Percentiles rank a stretch among this genome's conserved stretches.
Evolutionary conservation across 2,329 filamentous ascomycete species (phyloP).

Genomic region (Botryotinia convoluta): DNA sequence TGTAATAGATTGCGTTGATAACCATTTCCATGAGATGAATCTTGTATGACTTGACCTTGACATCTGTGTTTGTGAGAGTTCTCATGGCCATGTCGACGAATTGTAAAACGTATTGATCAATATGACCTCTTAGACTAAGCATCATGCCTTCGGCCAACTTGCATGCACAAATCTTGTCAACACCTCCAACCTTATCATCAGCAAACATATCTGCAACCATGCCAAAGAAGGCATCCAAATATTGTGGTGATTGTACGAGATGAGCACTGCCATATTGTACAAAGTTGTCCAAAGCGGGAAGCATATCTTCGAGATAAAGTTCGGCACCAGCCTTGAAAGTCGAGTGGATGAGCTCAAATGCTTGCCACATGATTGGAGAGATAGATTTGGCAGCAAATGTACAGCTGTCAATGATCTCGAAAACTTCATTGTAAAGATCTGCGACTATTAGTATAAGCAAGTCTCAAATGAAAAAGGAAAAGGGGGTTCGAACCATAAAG

Average conservation of each 20-base stretch:
- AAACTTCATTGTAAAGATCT: slow-evolving; percentile 97
- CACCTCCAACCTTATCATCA: slow-evolving; percentile 86
- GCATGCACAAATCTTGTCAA: slow-evolving; percentile 95
- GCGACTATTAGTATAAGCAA: slow-evolving; percentile 30
- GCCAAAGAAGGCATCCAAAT: slow-evolving; percentile 82
- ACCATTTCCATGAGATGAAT: slow-evolving; percentile 99
- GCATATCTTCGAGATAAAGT: slow-evolving; percentile 97
- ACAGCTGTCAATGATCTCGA: slow-evolving; percentile 99
- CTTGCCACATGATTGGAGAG: slow-evolving; percentile 96
- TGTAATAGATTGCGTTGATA: slow-evolving; percentile 98
- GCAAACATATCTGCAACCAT: slow-evolving; percentile 96
- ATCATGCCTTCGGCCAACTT: slow-evolving; percentile 97
- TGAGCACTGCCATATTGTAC: slow-evolving; percentile 85
- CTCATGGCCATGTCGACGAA: slow-evolving; percentile 88
- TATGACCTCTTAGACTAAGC: slow-evolving; percentile 84
- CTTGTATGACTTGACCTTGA: slow-evolving; percentile 88
- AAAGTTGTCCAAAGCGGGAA: slow-evolving; percentile 96
- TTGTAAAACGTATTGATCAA: slow-evolving; percentile 83
- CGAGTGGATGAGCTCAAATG: slow-evolving; percentile 92
- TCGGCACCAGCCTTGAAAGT: slow-evolving; percentile 98
- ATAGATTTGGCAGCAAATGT: slow-evolving; percentile 97
- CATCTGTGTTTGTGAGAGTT: slow-evolving; percentile 70
- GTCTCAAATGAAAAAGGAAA: not conserved
- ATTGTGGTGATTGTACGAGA: slow-evolving; percentile 78
- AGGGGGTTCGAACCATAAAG: slow-evolving; percentile 66